phyloP scores from a whole-genome alignment of 1,139 yeast species.

The Protomyces inouyei region DNA sequence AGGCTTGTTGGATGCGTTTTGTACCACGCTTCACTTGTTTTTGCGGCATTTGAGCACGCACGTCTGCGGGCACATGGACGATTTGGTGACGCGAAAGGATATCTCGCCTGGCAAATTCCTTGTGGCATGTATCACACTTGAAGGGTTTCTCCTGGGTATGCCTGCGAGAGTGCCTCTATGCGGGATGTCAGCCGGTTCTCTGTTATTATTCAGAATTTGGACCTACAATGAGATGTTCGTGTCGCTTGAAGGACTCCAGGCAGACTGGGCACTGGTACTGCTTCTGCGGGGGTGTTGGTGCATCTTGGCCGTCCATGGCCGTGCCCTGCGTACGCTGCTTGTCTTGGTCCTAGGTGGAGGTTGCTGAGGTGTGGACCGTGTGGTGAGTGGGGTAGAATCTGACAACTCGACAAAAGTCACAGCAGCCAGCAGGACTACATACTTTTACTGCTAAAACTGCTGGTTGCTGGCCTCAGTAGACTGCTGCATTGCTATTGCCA shows the following conservation, averaged over 20 bases:
- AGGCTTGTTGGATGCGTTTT: slow-evolving; percentile 23
- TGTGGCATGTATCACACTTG: slow-evolving; percentile 22
- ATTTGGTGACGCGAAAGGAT: slow-evolving; percentile 21
- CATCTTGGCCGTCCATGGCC: not conserved
- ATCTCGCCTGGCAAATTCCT: slow-evolving; percentile 22
- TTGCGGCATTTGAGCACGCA: slow-evolving; percentile 22
- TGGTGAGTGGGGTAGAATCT: too few species aligned
- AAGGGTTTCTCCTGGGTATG: slow-evolving; percentile 25
- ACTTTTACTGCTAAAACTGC: too few species aligned
- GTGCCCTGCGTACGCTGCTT: too few species aligned
- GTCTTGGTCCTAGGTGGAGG: too few species aligned
- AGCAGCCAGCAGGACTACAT: too few species aligned
- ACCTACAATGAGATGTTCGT: slow-evolving; percentile 23
- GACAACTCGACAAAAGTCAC: too few species aligned
- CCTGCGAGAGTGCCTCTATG: slow-evolving; percentile 16
- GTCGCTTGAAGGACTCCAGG: slow-evolving; percentile 21
- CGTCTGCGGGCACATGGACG: slow-evolving; percentile 23
- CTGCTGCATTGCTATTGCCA: too few species aligned
- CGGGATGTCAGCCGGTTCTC: not conserved
- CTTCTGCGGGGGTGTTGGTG: not conserved
- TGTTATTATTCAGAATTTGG: not conserved
- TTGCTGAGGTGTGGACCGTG: too few species aligned
- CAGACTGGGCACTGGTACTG: slow-evolving; percentile 22
- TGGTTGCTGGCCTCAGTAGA: too few species aligned
- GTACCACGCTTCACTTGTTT: slow-evolving; percentile 21